A percentile compares a stretch with the other conserved stretches of the same genome.
Conservation (phyloP, 1,284 basidiomycete species). For the Ganoderma sinense region DNA sequence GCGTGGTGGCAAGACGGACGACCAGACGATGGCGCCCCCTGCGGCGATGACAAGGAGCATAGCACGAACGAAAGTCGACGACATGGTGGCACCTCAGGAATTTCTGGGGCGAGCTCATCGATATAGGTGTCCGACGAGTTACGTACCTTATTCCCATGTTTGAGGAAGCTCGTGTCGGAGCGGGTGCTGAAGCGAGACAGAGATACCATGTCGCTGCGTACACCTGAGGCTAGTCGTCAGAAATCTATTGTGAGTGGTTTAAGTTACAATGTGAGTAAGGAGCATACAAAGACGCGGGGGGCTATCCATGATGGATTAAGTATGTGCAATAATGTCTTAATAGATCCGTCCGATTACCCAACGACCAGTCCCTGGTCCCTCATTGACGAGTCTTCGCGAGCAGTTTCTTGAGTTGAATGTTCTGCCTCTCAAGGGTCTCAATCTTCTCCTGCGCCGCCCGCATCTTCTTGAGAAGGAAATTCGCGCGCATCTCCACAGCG, state of each 20-base stretch:
- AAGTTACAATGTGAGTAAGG: not conserved
- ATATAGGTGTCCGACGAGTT: not conserved
- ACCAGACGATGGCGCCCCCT: not conserved
- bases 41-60: not conserved
- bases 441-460: slow-evolving; percentile 71
- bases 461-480: slow-evolving; percentile 82
- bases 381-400: slow-evolving; percentile 27
- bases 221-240: not conserved
- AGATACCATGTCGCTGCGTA: not conserved
- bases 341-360: not conserved
- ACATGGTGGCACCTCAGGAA: not conserved
- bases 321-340: slow-evolving; percentile 2
- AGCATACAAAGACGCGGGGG: not conserved
- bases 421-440: slow-evolving; percentile 73
- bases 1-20: not conserved
- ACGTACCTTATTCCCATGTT: slow-evolving; percentile 5
- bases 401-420: slow-evolving; percentile 71
- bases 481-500: slow-evolving; percentile 68
- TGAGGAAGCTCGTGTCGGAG: not conserved
- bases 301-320: not conserved
- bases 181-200: not conserved
- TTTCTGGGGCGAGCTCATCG: not conserved
- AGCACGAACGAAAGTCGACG: not conserved
- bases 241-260: not conserved
- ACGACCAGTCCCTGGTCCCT: not conserved